Evolutionary conservation across 768 basidiomycete genomes (phyloP).

Genomic region (Pleurotus sapidus): DNA sequence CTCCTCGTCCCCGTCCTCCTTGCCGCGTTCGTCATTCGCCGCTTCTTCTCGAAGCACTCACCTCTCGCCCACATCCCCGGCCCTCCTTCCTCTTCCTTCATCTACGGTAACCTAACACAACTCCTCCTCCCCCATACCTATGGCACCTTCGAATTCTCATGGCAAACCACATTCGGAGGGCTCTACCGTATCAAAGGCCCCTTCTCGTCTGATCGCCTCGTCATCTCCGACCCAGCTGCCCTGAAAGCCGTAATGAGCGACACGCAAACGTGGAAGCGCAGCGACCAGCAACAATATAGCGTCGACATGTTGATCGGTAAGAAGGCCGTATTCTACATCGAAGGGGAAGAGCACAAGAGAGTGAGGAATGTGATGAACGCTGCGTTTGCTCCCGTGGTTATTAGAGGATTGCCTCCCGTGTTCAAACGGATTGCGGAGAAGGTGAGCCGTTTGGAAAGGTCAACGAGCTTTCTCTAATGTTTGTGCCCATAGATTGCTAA

Average conservation of each 20-base stretch:
- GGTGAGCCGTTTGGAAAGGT: neutral
- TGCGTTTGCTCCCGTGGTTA: constrained; percentile 9
- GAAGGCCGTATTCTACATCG: constrained; percentile 5
- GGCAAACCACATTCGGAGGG: constrained; percentile 10
- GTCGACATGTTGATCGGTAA: constrained; percentile 9
- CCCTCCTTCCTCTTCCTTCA: neutral
- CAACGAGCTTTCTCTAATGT: neutral
- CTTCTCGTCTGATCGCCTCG: constrained; percentile 7
- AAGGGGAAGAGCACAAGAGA: constrained; percentile 6
- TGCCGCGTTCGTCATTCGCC: neutral
- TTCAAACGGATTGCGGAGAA: constrained; percentile 9
- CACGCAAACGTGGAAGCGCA: constrained; percentile 1
- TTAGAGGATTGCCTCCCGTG: constrained; percentile 5
- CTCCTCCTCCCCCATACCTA: constrained; percentile 12
- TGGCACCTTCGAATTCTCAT: constrained; percentile 11
- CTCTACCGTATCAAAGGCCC: constrained; percentile 12
- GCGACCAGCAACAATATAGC: constrained; percentile 7
- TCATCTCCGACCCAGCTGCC: constrained; percentile 9
- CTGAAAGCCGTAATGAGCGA: constrained; percentile 10
- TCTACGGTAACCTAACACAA: constrained; percentile 8
- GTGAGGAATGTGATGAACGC: constrained; percentile 13
- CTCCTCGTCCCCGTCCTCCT: neutral
- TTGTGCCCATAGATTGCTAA: constrained; percentile 1
- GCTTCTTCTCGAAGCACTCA: neutral
- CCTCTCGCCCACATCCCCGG: neutral